These are phyloP conservation scores for Phanerodontia chrysosporium DNA, from an alignment of 768 basidiomycete genomes.

Conservation along the genomic window DNA sequence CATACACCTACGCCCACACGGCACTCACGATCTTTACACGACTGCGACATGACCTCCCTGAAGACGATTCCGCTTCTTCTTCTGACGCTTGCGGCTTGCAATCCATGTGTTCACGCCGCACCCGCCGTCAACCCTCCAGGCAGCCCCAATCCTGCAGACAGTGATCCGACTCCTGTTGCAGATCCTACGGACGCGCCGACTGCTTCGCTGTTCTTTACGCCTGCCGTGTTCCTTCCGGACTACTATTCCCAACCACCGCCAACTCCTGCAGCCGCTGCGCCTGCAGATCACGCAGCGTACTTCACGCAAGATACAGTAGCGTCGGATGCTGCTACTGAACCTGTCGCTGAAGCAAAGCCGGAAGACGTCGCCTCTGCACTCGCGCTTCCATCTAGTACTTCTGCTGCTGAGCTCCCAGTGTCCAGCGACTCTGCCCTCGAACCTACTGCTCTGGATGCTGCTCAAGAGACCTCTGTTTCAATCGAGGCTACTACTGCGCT, in stretches of 20 bases:
- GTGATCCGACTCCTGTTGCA: background rate
- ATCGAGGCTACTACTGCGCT: background rate
- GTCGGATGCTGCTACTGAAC: background rate
- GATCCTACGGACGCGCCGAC: background rate
- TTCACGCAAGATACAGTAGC: background rate
- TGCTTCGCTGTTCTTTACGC: conserved; percentile 8
- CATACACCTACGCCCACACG: conserved; percentile 14
- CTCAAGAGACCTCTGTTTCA: background rate
- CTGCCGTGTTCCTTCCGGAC: conserved; percentile 8
- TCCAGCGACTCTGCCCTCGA: background rate
- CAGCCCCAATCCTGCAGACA: background rate
- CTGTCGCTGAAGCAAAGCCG: background rate
- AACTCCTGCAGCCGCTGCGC: background rate
- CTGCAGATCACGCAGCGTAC: background rate
- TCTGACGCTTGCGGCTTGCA: conserved; percentile 3
- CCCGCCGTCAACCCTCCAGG: conserved; percentile 1
- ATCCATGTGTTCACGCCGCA: background rate
- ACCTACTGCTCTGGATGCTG: background rate
- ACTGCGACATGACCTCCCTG: background rate
- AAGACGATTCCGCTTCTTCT: conserved; percentile 14
- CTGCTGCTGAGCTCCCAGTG: background rate
- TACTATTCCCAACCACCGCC: conserved; percentile 4
- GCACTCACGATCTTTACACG: conserved; percentile 16
- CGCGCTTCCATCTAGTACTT: background rate
- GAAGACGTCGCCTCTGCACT: background rate